Percentiles rank a stretch among this genome's conserved stretches.
Evolutionary conservation across 495 filamentous ascomycete genomes (phyloP).

Genomic region (Neurospora sp.): DNA sequence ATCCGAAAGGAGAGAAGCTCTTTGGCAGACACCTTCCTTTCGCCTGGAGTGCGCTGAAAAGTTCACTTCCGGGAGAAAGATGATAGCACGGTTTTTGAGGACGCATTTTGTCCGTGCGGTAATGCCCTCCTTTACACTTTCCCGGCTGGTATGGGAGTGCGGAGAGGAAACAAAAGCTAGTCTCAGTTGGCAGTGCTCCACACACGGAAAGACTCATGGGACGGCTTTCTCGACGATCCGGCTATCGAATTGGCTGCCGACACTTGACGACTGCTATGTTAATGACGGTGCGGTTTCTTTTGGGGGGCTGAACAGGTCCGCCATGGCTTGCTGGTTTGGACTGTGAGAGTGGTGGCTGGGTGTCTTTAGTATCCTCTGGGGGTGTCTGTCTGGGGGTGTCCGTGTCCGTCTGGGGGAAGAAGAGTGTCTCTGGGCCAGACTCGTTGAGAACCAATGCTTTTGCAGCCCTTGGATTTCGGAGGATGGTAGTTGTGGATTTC

Average conservation of each 20-base stretch:
- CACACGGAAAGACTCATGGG: constrained; percentile 52
- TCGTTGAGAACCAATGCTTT: constrained; percentile 11
- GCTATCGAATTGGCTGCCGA: constrained; percentile 27
- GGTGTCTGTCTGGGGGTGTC: background rate
- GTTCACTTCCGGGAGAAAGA: constrained; percentile 33
- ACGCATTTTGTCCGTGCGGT: constrained; percentile 69
- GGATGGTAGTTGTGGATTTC: constrained; percentile 5
- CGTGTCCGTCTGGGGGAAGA: background rate
- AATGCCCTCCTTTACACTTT: constrained; percentile 44
- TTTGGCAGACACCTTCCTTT: constrained; percentile 26
- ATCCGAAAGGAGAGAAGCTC: constrained; percentile 7
- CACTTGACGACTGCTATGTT: constrained; percentile 25
- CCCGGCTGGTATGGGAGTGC: constrained; percentile 11
- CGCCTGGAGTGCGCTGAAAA: constrained; percentile 15
- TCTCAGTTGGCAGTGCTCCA: constrained; percentile 67
- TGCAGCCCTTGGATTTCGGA: background rate
- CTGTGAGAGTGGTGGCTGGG: background rate
- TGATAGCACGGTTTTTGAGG: constrained; percentile 67
- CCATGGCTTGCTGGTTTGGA: constrained; percentile 2
- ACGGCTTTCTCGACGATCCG: constrained; percentile 19
- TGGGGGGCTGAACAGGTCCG: constrained; percentile 1
- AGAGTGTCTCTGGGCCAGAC: background rate
- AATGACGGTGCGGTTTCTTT: constrained; percentile 24
- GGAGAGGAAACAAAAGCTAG: constrained; percentile 85
- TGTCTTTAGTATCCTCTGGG: constrained; percentile 6